A percentile compares a stretch with the other conserved stretches of the same genome.
These are phyloP conservation scores for Trifolium subterraneum DNA, from an alignment of 306 rosid species.

Conservation along the genomic window DNA sequence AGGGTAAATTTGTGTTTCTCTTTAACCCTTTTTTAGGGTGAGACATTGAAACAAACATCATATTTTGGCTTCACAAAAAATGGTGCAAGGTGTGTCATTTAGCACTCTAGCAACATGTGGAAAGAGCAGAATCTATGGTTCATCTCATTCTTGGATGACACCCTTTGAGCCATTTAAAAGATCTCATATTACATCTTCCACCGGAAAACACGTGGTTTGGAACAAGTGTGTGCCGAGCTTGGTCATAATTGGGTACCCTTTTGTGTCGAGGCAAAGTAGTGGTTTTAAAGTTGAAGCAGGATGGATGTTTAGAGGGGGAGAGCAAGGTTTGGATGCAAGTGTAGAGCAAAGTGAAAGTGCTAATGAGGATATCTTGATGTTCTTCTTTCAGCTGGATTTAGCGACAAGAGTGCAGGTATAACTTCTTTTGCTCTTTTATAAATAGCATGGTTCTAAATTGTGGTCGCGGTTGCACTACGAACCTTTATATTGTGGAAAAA, in stretches of 20 bases:
- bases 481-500: neutral
- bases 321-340: constrained; percentile 65
- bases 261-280: constrained; percentile 45
- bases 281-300: constrained; percentile 65
- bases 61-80: constrained; percentile 36
- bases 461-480: neutral
- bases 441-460: neutral
- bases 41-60: constrained; percentile 30
- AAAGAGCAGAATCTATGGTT: constrained; percentile 53
- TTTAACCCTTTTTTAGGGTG: constrained; percentile 21
- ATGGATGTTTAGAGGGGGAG: constrained; percentile 85
- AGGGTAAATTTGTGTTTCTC: constrained; percentile 31
- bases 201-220: constrained; percentile 46
- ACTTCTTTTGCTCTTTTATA: constrained; percentile 18
- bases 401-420: constrained; percentile 94
- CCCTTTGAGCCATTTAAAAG: constrained; percentile 55
- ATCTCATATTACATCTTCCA: constrained; percentile 39
- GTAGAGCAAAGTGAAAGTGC: constrained; percentile 85
- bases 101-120: constrained; percentile 62
- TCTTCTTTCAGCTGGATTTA: constrained; percentile 87
- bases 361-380: constrained; percentile 83
- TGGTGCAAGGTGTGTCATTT: constrained; percentile 72
- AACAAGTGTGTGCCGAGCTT: constrained; percentile 45
- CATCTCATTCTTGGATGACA: constrained; percentile 52
- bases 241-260: constrained; percentile 50